Conservation (phyloP, 495 filamentous ascomycete species). For the Astrothelium macrocarpum region DNA sequence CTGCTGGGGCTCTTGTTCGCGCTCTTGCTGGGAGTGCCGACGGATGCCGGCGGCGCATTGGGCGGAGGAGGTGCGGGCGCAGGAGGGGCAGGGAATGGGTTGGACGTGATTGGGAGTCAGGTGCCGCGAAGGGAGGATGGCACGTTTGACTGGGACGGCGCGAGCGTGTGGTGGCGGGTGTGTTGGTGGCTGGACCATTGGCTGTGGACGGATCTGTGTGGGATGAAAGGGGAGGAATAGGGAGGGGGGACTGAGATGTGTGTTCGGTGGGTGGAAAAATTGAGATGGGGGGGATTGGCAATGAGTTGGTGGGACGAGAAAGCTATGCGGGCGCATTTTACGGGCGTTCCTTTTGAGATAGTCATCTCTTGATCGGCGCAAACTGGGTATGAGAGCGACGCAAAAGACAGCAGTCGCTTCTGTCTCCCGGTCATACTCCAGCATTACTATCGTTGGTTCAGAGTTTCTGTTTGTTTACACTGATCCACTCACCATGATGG, state of each 20-base stretch:
- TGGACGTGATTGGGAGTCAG: slow-evolving; percentile 63
- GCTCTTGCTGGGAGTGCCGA: background rate
- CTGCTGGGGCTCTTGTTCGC: slow-evolving; percentile 24
- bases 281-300: background rate
- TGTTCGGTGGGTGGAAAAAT: no score
- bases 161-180: slow-evolving; percentile 64
- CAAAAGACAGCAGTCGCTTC: no score
- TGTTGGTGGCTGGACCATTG: slow-evolving; percentile 27
- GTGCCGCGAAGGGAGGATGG: slow-evolving; percentile 69
- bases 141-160: slow-evolving; percentile 65
- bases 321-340: no score
- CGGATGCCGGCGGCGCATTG: background rate
- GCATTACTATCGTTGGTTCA: background rate
- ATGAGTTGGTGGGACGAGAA: no score
- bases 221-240: slow-evolving; percentile 30
- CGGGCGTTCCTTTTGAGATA: no score
- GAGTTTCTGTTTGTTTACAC: no score
- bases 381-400: no score
- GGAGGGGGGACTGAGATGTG: background rate
- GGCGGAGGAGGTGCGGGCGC: slow-evolving; percentile 44
- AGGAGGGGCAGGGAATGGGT: background rate
- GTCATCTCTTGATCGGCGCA: no score
- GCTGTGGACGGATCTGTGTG: slow-evolving; percentile 33
- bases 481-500: no score
- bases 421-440: no score